Evolutionary conservation across 2,329 filamentous ascomycete species (phyloP).

Genomic region (Monosporascus ibericus): DNA sequence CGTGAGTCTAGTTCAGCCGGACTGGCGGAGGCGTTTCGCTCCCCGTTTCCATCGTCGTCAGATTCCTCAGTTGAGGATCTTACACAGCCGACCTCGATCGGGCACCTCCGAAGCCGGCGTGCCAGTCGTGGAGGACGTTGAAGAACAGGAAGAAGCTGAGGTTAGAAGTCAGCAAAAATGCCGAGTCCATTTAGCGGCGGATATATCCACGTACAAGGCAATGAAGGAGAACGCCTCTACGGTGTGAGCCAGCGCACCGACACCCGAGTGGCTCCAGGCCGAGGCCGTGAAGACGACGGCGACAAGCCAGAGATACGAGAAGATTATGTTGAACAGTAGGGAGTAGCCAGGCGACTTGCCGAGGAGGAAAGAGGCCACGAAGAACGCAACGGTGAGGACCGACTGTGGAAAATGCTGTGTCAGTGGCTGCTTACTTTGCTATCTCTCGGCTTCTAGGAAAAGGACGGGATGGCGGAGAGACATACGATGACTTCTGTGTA

Average conservation of each 20-base stretch:
- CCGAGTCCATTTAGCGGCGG: too few species aligned
- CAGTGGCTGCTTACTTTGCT: too few species aligned
- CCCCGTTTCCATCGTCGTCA: too few species aligned
- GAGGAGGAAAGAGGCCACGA: conserved; percentile 25
- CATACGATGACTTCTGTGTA: conserved; percentile 28
- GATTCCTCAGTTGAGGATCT: neutral
- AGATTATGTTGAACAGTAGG: conserved; percentile 29
- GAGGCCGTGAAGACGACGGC: conserved; percentile 25
- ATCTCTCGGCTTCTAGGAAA: too few species aligned
- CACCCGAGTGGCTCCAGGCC: conserved; percentile 19
- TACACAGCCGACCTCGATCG: conserved; percentile 20
- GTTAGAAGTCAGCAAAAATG: neutral
- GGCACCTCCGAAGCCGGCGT: conserved; percentile 20
- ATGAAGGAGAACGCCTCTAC: conserved; percentile 29
- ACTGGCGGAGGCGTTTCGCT: too few species aligned
- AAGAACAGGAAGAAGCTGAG: conserved; percentile 27
- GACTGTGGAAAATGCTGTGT: conserved; percentile 12
- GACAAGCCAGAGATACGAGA: conserved; percentile 30
- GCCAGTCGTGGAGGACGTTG: conserved; percentile 27
- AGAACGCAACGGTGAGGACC: conserved; percentile 27
- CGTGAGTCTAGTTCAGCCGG: too few species aligned
- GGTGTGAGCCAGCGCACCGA: conserved; percentile 16
- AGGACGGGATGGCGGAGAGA: neutral
- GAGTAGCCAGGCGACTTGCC: conserved; percentile 17
- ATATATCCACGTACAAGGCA: conserved; percentile 22